These are phyloP conservation scores for Aspergillus transmontanensis DNA, from an alignment of 2,329 filamentous ascomycete genomes.

Conservation along the genomic window DNA sequence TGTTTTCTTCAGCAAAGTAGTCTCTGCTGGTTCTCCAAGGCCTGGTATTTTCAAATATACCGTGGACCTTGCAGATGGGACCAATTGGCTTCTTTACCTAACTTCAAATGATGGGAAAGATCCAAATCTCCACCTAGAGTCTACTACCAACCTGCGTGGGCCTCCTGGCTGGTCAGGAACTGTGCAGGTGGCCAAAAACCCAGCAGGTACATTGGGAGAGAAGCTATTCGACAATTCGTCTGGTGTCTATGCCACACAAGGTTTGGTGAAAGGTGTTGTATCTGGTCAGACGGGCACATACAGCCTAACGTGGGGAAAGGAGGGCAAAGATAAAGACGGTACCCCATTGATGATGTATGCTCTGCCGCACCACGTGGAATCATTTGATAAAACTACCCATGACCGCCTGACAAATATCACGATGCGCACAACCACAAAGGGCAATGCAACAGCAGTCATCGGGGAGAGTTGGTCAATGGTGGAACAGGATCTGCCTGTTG, in stretches of 20 bases:
- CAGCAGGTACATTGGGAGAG: conserved; percentile 61
- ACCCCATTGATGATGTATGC: conserved; percentile 76
- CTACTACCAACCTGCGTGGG: conserved; percentile 67
- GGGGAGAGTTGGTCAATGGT: conserved; percentile 76
- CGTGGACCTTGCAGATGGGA: conserved; percentile 70
- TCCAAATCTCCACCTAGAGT: conserved; percentile 68
- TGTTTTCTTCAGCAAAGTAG: conserved; percentile 71
- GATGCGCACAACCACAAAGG: conserved; percentile 83
- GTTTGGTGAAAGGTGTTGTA: conserved; percentile 64
- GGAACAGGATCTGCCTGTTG: conserved; percentile 70
- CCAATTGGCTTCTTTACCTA: conserved; percentile 79
- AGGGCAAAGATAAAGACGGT: conserved; percentile 60
- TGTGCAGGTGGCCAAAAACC: conserved; percentile 82
- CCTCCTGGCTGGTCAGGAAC: conserved; percentile 71
- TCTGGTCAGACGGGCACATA: conserved; percentile 67
- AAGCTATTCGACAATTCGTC: conserved; percentile 72
- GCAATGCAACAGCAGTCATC: conserved; percentile 70
- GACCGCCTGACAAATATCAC: conserved; percentile 56
- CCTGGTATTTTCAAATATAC: conserved; percentile 74
- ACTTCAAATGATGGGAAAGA: conserved; percentile 60
- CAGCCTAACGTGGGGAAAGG: conserved; percentile 71
- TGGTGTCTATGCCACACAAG: conserved; percentile 71
- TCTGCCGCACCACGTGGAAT: conserved; percentile 80
- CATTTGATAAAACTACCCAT: conserved; percentile 65
- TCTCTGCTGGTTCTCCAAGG: conserved; percentile 56